Base-by-base conservation (phyloP, 176 grass and related monocot genomes). In the Ensete ventricosum region DNA sequence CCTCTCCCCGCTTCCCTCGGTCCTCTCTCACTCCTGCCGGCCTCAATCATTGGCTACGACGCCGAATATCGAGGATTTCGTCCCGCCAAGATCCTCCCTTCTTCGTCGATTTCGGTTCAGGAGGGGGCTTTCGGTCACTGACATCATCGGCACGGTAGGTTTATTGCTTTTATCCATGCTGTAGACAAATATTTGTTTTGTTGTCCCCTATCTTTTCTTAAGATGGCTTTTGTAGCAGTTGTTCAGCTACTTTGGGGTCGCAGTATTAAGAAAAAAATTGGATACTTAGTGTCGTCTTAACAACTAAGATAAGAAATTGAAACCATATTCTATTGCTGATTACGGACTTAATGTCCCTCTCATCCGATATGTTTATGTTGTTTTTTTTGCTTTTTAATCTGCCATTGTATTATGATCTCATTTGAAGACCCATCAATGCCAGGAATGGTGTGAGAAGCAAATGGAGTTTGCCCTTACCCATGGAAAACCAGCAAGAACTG, bases 361-460 rank as follows among this genome's bases (percentile, higher is more conserved):
- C 24, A 8, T 13, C 12, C 14, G 26, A 22, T 51, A 0, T 48
- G 51, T 70, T 51, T 7, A 11, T 50, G 17, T 21, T 70, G 14
- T 14, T 10, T 70, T 10, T 70, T 50, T 70, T 60, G 27, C 53
- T 55, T 57, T 54, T 16, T n/a, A 9, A 14, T 14, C 7, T 43
- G 49, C 21, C 22, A 55, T 49, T 23, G 27, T 71, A 17, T 24
- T 23, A 16, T 50, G 22, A 21, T 53, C 19, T 58, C 14, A 73
- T 80, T 9, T 73, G 57, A 14, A 27, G 69, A 27, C 48, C n/a
- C 4, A 64, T 54, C 49, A 71, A 53, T 53, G 51, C 2, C 53
- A 93, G 90, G 90, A 98, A 78, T 98, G 95, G 90, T 98, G 95
- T 75, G 90, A 98, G 21, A 98, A 93, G 80, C 90, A 91, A 82